These are phyloP conservation scores for Amaranthus hypochondriacus DNA, from an alignment of 148 eudicot genomes.

Conservation along the genomic window DNA sequence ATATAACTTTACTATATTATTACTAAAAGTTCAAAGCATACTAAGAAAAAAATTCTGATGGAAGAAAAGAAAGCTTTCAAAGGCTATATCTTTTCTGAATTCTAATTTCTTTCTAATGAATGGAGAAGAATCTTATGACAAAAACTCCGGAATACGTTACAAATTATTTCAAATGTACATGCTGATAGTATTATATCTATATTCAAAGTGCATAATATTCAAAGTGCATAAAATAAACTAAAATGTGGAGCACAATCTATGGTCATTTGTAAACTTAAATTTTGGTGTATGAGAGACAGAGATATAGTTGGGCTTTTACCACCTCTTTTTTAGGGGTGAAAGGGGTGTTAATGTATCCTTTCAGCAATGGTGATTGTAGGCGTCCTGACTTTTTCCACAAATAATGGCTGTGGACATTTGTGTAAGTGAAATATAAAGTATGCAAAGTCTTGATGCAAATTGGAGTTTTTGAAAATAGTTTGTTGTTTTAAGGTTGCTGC, in stretches of 20 bases:
- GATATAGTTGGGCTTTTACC: too few species aligned
- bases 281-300: too few species aligned
- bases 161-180: too few species aligned
- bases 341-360: not conserved
- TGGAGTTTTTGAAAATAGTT: not conserved
- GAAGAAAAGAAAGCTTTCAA: not conserved
- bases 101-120: not conserved
- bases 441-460: not conserved
- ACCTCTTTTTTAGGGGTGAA: too few species aligned
- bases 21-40: too few species aligned
- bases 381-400: not conserved
- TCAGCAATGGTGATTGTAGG: not conserved
- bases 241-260: too few species aligned
- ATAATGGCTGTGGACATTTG: not conserved
- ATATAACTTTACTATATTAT: not conserved
- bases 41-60: too few species aligned
- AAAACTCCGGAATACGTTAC: not conserved
- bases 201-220: too few species aligned
- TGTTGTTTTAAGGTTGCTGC: not conserved
- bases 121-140: not conserved
- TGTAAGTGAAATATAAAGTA: not conserved
- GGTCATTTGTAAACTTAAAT: too few species aligned
- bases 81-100: too few species aligned
- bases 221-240: too few species aligned
- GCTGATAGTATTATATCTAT: too few species aligned